Evolutionary conservation across 75 land plant species (phyloP), one percentile per base, ranked within the genome.

Genomic region (Chamaecyparis obtusa): DNA sequence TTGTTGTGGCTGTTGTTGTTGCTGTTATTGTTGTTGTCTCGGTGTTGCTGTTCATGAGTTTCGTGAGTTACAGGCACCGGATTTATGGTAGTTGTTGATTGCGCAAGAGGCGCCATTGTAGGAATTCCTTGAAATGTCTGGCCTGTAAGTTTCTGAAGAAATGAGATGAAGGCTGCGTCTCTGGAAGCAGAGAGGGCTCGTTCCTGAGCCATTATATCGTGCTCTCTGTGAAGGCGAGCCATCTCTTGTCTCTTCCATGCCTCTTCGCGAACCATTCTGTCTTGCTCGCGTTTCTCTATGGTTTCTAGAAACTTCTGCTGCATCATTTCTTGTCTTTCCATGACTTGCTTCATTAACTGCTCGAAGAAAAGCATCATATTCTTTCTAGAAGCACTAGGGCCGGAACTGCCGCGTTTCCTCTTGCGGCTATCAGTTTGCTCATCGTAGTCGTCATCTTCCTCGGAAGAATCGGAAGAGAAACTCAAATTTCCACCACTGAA

Each of bases 201-300:
- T 87, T 96, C 98, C 85, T 92, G 93, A 19, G 90, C 92, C 57
- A 94, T 69, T 41, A 94, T 84, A 55, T 96, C 96, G 32, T 92
- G 93, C 85, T 96, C 98, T 21, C 94, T 87, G 83, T 87, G 88
- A 57, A 96, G 87, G 87, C 94, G 86, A 14, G 93, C 89, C 93
- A 94, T 92, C 86, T 96, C 98, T 87, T 96, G 94, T 80, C 94
- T 86, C 85, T 89, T 92, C 94, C 97, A 95, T 17, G 97, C 91
- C 80, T 96, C 98, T 85, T 96, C 98, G 27, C 94, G 83, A 1
- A 87, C 88, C 88, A 92, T 83, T 86, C 97, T 71, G 41, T 96
- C 97, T 48, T 92, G 93, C 69, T 96, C 98, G 30, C 95, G 75
- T 81, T 89, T 93, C 94, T 95, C 98, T 14, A 95, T 91, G 3